Base-by-base conservation (phyloP, 2,329 filamentous ascomycete species). In the Alternaria panax region DNA sequence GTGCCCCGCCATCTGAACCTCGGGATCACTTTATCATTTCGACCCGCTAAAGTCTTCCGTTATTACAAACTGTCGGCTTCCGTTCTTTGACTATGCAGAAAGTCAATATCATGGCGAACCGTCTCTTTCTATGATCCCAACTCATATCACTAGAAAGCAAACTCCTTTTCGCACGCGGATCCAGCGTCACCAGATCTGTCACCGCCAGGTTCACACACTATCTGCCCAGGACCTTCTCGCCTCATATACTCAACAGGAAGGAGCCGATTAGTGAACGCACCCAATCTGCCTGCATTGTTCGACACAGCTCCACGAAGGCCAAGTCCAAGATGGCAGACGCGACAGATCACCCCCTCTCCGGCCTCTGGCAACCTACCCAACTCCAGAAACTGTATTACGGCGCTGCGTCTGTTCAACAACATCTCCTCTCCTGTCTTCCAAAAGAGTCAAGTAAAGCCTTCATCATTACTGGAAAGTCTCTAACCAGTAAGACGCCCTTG, bases 381-480 rank as follows among this genome's bases (percentile, higher is more conserved):
- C 77, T 85, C 8, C 77, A 83, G 54, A 78, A 77, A 22, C 77
- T 86, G 5, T 80, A 81, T 72, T 86, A 86, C 62, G 84, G 84
- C 14, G 69, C 80, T 5, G 69, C 78, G 25, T 81, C 79, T 7
- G 84, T 86, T 4, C 59, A 78, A 56, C 79, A 80, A 9, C 77
- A 86, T 62, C 74, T 86, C 2, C 59, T 83, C 12, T 74, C 78
- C 20, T 78, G 76, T 51, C 79, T 86, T 0, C 83, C 79, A 0
- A 76, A 59, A 11, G 66, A 74, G 3, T 70, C 67, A 3, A 85
- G 83, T 51, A 85, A 85, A 74, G 85, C 84, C 1, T 87, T 86
- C 74, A 84, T 87, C 67, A 81, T 87, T 43, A 87, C 85, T 1
- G 84, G 84, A 24, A 78, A 73, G 41, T 86, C 84, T 0, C 79